Evolutionary conservation across 495 filamentous ascomycete genomes (phyloP), one percentile per base, ranked within the genome.

Genomic region (Evernia prunastri): DNA sequence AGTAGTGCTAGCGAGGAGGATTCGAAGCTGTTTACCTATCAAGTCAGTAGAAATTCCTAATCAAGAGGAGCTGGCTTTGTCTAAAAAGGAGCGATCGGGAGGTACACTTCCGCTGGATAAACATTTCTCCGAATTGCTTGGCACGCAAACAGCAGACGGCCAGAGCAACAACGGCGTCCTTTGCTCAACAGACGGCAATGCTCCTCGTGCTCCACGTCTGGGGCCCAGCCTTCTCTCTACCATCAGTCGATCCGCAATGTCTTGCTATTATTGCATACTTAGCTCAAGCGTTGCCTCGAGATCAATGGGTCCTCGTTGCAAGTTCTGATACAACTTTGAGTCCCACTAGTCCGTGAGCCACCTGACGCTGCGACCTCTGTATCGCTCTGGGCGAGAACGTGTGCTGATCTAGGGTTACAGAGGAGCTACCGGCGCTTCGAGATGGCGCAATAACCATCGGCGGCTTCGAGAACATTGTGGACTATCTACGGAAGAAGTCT

Each of bases 201-300:
- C 35, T 42, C 11, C n/a, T 63, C 12, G 85, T 92, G 80, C 84
- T 97, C 45, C 89, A 96, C 73, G 83, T 96, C 66, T 96, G 90
- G 90, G 92, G 94, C 47, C 89, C 91, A 39, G 92, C 88, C 42
- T 95, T 95, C 74, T 81, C 80, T 35, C 83, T 97, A 45, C 89
- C 93, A 13, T 97, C 93, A 59, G 87, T 97, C 64, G 92, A 96
- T 63, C 80, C 94, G 58, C 89, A 95, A 81, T 97, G 89, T 67
- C 82, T 92, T 51, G 88, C 89, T 18, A 78, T 86, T 45, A 86
- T 93, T 62, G 82, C 89, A 43, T 92, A 88, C 70, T 78, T 91
- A 40, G 79, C 82, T 15, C 74, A 84, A 62, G 76, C 78, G 57
- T 72, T 88, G 13, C 81, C 82, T 33, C 73, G 74, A 66, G 78